phyloP scores from a whole-genome alignment of 1,139 yeast genomes.

The Saccharomyces hybrid region DNA sequence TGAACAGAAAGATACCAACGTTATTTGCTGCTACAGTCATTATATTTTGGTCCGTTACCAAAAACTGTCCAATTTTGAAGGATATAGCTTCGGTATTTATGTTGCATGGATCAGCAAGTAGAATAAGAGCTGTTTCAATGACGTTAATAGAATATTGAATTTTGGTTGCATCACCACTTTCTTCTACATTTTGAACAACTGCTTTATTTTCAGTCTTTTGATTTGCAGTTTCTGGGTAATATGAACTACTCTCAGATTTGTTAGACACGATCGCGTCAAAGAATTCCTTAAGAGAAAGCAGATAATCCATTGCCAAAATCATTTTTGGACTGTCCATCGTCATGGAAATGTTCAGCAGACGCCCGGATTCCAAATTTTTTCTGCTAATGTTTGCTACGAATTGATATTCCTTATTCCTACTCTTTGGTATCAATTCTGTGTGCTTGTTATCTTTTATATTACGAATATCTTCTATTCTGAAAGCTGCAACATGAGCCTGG shows the following conservation, averaged over 20 bases:
- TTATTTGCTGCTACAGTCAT: constrained; percentile 61
- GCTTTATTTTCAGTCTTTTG: not conserved
- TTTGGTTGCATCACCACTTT: constrained; percentile 9
- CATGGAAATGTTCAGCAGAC: constrained; percentile 47
- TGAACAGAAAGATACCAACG: constrained; percentile 78
- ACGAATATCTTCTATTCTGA: constrained; percentile 72
- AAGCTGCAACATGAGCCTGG: constrained; percentile 59
- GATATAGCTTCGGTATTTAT: constrained; percentile 79
- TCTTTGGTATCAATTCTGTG: constrained; percentile 71
- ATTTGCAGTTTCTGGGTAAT: not conserved
- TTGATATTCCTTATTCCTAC: constrained; percentile 58
- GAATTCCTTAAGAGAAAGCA: constrained; percentile 68
- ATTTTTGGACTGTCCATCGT: constrained; percentile 75
- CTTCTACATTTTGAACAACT: not conserved
- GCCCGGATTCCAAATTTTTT: constrained; percentile 37
- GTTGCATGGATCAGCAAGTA: constrained; percentile 72
- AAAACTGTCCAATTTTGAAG: constrained; percentile 74
- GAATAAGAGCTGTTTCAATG: constrained; percentile 67
- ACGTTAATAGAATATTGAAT: constrained; percentile 61
- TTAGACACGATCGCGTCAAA: constrained; percentile 6
- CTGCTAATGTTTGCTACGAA: constrained; percentile 51
- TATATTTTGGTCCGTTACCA: constrained; percentile 61
- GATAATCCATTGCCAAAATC: constrained; percentile 76
- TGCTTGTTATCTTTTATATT: constrained; percentile 56
- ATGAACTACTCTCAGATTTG: not conserved